phyloP scores from a whole-genome alignment of 2,329 filamentous ascomycete genomes.

The Thermomyces lanuginosus region DNA sequence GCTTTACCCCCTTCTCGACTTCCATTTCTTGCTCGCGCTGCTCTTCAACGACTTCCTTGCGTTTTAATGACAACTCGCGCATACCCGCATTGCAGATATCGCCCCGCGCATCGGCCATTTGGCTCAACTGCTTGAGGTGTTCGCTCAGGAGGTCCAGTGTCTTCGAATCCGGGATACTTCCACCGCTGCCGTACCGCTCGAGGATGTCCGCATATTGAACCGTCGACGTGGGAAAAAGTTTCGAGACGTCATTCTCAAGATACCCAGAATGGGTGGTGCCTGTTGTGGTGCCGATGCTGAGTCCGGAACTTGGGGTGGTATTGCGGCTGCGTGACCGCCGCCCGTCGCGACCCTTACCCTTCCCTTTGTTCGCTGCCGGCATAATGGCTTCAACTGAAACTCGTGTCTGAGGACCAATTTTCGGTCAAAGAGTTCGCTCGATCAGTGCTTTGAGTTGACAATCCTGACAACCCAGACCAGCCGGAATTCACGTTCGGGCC shows the following conservation, averaged over 20 bases:
- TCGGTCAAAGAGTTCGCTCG: too few species aligned
- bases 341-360: slow-evolving; percentile 37
- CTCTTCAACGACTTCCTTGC: slow-evolving; percentile 40
- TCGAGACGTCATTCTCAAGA: slow-evolving; percentile 36
- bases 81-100: slow-evolving; percentile 44
- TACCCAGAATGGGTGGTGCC: slow-evolving; percentile 31
- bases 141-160: slow-evolving; percentile 35
- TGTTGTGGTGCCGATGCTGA: slow-evolving; percentile 29
- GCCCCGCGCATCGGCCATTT: slow-evolving; percentile 40
- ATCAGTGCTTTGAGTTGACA: too few species aligned
- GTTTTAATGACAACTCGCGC: slow-evolving; percentile 40
- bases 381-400: too few species aligned
- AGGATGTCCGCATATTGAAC: slow-evolving; percentile 43
- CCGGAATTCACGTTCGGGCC: too few species aligned
- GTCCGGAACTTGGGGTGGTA: slow-evolving; percentile 43
- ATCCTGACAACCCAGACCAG: too few species aligned
- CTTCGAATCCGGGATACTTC: slow-evolving; percentile 32
- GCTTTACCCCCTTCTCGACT: slow-evolving; percentile 32
- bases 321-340: slow-evolving; percentile 44
- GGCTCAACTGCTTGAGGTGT: slow-evolving; percentile 39
- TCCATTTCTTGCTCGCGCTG: slow-evolving; percentile 34
- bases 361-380: slow-evolving; percentile 33
- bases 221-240: slow-evolving; percentile 32
- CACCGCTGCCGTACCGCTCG: slow-evolving; percentile 35
- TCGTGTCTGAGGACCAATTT: too few species aligned